Conservation (phyloP, 1,139 yeast genomes). For the Geotrichum fermentans region DNA sequence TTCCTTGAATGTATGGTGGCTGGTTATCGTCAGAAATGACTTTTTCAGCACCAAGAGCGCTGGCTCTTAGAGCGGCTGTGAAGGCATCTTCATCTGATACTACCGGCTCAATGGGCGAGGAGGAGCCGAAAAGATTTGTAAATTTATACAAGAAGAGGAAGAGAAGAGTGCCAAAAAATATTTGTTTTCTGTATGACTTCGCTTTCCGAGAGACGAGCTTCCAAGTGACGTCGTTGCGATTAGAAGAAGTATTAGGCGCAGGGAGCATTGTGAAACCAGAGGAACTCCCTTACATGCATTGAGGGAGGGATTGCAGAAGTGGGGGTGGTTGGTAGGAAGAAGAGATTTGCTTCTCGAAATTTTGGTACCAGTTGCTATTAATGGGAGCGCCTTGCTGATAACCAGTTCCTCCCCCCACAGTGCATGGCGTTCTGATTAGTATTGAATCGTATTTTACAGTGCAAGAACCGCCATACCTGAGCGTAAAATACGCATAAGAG, state of each 20-base stretch:
- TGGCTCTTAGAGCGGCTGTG: not conserved
- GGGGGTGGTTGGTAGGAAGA: not conserved
- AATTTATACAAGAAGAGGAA: slow-evolving; percentile 11
- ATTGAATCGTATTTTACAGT: not conserved
- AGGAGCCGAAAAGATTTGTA: slow-evolving; percentile 12
- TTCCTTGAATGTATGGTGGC: slow-evolving; percentile 4
- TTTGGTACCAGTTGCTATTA: no score
- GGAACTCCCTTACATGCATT: not conserved
- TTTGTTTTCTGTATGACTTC: slow-evolving; percentile 7
- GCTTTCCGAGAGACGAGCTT: slow-evolving; percentile 4
- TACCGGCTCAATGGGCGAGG: not conserved
- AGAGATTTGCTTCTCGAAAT: no score
- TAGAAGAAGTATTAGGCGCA: slow-evolving; percentile 13
- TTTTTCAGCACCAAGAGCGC: not conserved
- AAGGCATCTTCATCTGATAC: not conserved
- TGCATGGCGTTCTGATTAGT: no score
- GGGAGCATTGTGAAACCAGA: slow-evolving; percentile 13
- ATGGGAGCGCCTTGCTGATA: no score
- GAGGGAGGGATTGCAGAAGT: not conserved
- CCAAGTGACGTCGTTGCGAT: slow-evolving; percentile 11
- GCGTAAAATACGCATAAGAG: not conserved
- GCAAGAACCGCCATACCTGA: no score
- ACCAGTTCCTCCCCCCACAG: no score
- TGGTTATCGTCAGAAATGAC: not conserved
- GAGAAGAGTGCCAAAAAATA: slow-evolving; percentile 3